These are phyloP conservation scores for Arbutus unedo DNA, from an alignment of 148 eudicot genomes.

Conservation along the genomic window DNA sequence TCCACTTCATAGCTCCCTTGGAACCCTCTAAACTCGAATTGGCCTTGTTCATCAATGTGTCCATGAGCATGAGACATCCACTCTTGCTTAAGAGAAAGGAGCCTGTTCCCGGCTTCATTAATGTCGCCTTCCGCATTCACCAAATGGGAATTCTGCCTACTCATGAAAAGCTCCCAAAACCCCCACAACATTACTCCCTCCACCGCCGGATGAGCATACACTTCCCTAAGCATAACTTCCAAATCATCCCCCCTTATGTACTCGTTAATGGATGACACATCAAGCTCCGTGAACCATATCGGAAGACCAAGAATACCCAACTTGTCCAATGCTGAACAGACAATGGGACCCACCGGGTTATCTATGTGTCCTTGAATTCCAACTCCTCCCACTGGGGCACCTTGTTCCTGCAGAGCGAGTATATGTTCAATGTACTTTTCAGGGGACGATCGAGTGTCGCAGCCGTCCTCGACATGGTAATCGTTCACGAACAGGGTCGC, in stretches of 20 bases:
- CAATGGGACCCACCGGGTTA: constrained; percentile 74
- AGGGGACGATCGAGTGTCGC: constrained; percentile 62
- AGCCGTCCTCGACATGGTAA: constrained; percentile 85
- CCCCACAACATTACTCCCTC: constrained; percentile 92
- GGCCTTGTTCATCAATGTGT: constrained; percentile 56
- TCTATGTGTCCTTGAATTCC: constrained; percentile 97
- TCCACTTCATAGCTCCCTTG: constrained; percentile 81
- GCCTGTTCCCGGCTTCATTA: constrained; percentile 75
- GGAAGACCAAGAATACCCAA: constrained; percentile 86
- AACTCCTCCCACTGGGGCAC: constrained; percentile 84
- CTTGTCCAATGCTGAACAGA: constrained; percentile 71
- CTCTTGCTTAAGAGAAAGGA: constrained; percentile 60
- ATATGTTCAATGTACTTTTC: constrained; percentile 85
- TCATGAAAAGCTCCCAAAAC: constrained; percentile 92
- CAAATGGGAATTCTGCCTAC: constrained; percentile 60
- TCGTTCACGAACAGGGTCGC: constrained; percentile 77
- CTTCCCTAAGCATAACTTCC: constrained; percentile 92
- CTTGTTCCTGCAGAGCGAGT: constrained; percentile 69
- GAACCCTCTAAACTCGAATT: constrained; percentile 73
- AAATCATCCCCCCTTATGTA: constrained; percentile 76
- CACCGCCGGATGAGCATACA: constrained; percentile 87
- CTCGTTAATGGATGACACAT: constrained; percentile 80
- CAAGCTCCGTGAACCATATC: constrained; percentile 93
- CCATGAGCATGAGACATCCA: constrained; percentile 69
- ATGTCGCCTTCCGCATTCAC: constrained; percentile 91